Conservation (phyloP, 306 rosid species). For the Chamaecrista fasciculata region DNA sequence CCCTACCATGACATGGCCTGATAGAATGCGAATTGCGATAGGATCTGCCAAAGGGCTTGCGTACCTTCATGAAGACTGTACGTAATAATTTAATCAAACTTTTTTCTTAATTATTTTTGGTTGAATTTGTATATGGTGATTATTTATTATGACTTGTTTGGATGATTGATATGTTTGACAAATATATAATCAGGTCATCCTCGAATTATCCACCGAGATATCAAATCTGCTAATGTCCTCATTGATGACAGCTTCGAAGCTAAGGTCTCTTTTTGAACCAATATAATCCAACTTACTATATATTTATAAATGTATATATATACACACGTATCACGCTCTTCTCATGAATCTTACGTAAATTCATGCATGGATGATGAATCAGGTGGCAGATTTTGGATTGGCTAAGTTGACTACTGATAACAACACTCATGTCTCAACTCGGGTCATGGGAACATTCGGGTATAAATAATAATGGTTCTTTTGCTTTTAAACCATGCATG, state of each 20-base stretch:
- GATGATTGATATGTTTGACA: too few species aligned
- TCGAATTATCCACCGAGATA: constrained; percentile 87
- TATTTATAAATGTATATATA: too few species aligned
- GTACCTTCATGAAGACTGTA: constrained; percentile 94
- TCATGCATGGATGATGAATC: background rate
- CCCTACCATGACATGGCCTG: constrained; percentile 75
- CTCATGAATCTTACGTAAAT: background rate
- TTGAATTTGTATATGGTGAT: too few species aligned
- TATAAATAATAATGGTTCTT: constrained; percentile 12
- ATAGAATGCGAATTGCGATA: constrained; percentile 69
- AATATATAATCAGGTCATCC: constrained; percentile 65
- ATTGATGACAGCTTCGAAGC: constrained; percentile 82
- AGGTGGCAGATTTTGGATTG: constrained; percentile 99
- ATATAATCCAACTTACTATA: too few species aligned
- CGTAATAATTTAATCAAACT: constrained; percentile 27
- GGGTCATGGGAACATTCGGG: constrained; percentile 99
- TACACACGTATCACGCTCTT: too few species aligned
- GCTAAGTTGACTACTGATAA: constrained; percentile 84
- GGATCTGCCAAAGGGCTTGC: constrained; percentile 96
- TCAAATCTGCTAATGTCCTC: constrained; percentile 84
- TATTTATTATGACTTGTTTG: too few species aligned
- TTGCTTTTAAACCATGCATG: too few species aligned
- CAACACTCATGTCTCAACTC: constrained; percentile 87
- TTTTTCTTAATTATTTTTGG: background rate
- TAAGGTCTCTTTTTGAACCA: constrained; percentile 36